Conservation (phyloP, 352 stramenopile species). For the Pythium monospermum region DNA sequence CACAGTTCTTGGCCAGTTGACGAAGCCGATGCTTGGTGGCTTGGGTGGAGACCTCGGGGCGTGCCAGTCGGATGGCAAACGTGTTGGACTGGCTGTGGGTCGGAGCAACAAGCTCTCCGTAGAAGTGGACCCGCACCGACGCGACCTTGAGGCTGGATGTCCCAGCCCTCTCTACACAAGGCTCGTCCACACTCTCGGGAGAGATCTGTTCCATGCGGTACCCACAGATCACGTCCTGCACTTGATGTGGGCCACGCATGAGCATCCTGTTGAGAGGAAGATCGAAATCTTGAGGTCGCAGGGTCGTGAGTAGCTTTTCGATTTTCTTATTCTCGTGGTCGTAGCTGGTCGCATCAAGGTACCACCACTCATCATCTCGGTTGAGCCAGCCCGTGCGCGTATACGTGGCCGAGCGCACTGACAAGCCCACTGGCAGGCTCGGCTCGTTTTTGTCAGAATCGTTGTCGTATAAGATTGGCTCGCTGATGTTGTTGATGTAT, state of each 20-base stretch:
- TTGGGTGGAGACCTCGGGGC: constrained; percentile 3
- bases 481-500: background rate
- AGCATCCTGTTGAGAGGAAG: too few relatives aligned
- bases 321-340: background rate
- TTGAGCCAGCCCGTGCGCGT: background rate
- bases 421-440: too few relatives aligned
- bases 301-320: constrained; percentile 2
- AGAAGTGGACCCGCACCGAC: constrained; percentile 17
- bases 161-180: background rate
- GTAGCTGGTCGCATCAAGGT: background rate
- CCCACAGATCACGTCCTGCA: constrained; percentile 9
- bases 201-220: too few relatives aligned
- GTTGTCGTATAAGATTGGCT: too few relatives aligned
- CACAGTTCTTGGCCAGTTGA: constrained; percentile 15
- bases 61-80: background rate
- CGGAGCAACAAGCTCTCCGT: constrained; percentile 9
- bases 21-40: constrained; percentile 18
- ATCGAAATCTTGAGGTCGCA: background rate
- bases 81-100: background rate
- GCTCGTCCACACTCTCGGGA: too few relatives aligned
- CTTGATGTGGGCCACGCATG: background rate
- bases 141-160: background rate
- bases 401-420: background rate
- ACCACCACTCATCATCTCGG: background rate
- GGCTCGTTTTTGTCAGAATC: too few relatives aligned